Evolutionary conservation across 345 rosid genomes (phyloP).

Genomic region (Geranium rotundifolium): DNA sequence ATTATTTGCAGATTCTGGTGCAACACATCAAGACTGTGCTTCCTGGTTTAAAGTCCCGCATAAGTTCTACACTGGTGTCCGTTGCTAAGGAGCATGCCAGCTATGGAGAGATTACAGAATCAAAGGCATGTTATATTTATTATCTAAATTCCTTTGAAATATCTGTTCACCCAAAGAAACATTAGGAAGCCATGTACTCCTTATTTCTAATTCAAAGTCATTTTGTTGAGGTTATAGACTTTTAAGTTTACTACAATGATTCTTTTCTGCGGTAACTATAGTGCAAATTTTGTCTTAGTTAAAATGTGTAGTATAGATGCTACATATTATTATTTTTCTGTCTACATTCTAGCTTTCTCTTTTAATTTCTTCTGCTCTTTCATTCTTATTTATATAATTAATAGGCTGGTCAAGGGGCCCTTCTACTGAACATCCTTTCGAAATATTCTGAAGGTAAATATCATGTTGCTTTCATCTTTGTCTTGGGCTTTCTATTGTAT

Average conservation of each 20-base stretch:
- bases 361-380: constrained; percentile 1
- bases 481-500: background rate
- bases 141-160: background rate
- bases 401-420: constrained; percentile 93
- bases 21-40: constrained; percentile 78
- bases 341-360: background rate
- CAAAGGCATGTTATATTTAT: constrained; percentile 39
- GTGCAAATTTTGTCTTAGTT: background rate
- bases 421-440: constrained; percentile 69
- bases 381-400: constrained; percentile 8
- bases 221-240: background rate
- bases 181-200: background rate
- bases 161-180: background rate
- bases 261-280: background rate
- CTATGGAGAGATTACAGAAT: constrained; percentile 81
- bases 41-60: constrained; percentile 73
- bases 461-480: constrained; percentile 8
- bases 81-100: constrained; percentile 89
- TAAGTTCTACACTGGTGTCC: constrained; percentile 55
- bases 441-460: constrained; percentile 75
- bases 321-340: background rate
- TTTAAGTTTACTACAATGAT: background rate
- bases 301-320: background rate
- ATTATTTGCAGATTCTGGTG: constrained; percentile 55
- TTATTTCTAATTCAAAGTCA: background rate